Evolutionary conservation across 1,284 basidiomycete genomes (phyloP).

Genomic region (Amanita bisporigera): DNA sequence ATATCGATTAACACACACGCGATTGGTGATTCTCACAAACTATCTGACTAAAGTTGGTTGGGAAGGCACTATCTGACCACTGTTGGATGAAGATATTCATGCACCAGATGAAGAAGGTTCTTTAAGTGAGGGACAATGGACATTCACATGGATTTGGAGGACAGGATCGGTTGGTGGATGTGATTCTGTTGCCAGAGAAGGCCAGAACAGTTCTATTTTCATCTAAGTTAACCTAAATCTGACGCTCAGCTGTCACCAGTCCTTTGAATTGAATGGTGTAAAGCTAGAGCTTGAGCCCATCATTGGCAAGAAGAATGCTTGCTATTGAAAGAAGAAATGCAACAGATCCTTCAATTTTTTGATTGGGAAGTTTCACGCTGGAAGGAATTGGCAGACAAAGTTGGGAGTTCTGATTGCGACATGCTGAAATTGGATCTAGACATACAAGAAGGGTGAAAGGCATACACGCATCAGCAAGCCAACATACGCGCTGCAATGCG

Average conservation of each 20-base stretch:
- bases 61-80: conserved; percentile 14
- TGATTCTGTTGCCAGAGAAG: neutral
- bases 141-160: conserved; percentile 27
- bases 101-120: conserved; percentile 17
- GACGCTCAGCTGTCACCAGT: conserved; percentile 16
- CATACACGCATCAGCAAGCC: too few relatives aligned
- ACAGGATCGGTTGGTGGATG: conserved; percentile 11
- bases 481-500: too few relatives aligned
- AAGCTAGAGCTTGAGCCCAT: conserved; percentile 20
- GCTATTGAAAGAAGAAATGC: conserved; percentile 31
- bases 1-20: conserved; percentile 19
- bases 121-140: conserved; percentile 17
- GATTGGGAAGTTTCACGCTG: conserved; percentile 14
- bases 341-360: conserved; percentile 20
- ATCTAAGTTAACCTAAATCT: neutral
- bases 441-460: too few relatives aligned
- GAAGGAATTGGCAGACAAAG: too few relatives aligned
- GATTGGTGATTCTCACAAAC: conserved; percentile 3
- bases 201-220: neutral
- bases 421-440: too few relatives aligned
- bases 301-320: conserved; percentile 26
- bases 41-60: conserved; percentile 17
- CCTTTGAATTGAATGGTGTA: conserved; percentile 32
- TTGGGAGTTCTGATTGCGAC: too few relatives aligned
- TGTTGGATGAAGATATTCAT: conserved; percentile 19